Conservation (phyloP, 2,329 filamentous ascomycete species). For the Monilinia fructigena region DNA sequence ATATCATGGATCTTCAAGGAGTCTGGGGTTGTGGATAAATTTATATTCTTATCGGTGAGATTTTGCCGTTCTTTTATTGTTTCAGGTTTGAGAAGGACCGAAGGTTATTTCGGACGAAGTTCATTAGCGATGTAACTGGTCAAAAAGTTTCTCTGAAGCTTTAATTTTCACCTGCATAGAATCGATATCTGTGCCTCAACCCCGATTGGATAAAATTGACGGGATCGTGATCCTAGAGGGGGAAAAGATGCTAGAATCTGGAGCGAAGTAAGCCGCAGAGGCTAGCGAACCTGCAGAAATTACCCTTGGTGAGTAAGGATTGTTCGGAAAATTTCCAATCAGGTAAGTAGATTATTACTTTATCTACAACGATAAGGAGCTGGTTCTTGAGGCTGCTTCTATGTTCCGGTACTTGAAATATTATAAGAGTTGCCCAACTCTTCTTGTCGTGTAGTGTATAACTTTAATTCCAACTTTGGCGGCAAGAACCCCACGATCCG, state of each 20-base stretch:
- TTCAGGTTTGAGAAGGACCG: neutral
- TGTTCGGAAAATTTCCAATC: neutral
- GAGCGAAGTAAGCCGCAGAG: neutral
- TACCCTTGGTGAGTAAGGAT: neutral
- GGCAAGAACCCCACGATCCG: neutral
- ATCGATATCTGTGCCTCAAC: no score
- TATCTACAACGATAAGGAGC: neutral
- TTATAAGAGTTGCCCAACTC: neutral
- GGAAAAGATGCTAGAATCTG: neutral
- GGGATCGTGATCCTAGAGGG: neutral
- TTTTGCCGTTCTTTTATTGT: constrained; percentile 12
- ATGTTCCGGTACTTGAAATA: neutral
- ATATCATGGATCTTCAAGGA: neutral
- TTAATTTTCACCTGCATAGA: neutral
- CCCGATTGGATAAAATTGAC: neutral
- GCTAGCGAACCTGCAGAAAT: neutral
- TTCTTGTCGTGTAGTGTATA: no score
- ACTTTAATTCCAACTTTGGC: neutral
- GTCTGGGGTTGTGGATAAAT: neutral
- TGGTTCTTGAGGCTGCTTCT: neutral
- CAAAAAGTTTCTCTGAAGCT: neutral
- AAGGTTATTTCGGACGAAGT: neutral
- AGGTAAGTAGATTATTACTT: neutral
- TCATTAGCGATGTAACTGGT: neutral
- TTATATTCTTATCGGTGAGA: constrained; percentile 5